These are phyloP conservation scores for Xylogone sp. DNA, from an alignment of 2,329 filamentous ascomycete species.

Conservation along the genomic window DNA sequence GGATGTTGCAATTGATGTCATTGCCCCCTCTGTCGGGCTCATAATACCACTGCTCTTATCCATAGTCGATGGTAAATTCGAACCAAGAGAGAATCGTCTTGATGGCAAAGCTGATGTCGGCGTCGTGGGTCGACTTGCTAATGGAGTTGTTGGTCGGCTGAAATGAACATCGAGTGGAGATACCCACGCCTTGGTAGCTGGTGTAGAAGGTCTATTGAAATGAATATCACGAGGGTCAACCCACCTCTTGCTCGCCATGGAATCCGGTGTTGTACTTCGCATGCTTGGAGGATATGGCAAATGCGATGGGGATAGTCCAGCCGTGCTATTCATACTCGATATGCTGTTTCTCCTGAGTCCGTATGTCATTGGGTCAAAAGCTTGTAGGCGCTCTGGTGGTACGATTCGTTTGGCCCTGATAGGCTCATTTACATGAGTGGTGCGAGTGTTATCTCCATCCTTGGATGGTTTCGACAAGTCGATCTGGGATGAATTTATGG, in stretches of 20 bases:
- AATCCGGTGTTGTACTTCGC: neutral
- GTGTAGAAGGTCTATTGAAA: neutral
- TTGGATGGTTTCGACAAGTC: neutral
- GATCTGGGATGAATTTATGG: neutral
- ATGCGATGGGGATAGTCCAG: neutral
- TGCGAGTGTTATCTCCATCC: neutral
- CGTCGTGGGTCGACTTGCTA: conserved; percentile 1
- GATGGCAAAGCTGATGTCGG: conserved; percentile 2
- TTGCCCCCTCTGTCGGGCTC: no score
- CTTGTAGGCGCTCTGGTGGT: neutral
- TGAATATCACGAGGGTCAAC: neutral
- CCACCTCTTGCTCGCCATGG: neutral
- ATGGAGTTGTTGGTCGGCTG: conserved; percentile 9
- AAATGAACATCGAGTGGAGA: conserved; percentile 20
- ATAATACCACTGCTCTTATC: no score
- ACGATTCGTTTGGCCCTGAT: neutral
- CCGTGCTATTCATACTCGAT: neutral
- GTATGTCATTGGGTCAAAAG: neutral
- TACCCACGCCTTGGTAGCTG: conserved; percentile 10
- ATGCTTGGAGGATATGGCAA: neutral
- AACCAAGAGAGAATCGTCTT: conserved; percentile 11
- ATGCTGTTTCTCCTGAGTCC: neutral
- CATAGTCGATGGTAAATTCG: neutral
- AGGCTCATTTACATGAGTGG: neutral
- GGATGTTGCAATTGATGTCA: no score